Conservation (phyloP, 352 stramenopile genomes). For the Phytopythium ostracodes region DNA sequence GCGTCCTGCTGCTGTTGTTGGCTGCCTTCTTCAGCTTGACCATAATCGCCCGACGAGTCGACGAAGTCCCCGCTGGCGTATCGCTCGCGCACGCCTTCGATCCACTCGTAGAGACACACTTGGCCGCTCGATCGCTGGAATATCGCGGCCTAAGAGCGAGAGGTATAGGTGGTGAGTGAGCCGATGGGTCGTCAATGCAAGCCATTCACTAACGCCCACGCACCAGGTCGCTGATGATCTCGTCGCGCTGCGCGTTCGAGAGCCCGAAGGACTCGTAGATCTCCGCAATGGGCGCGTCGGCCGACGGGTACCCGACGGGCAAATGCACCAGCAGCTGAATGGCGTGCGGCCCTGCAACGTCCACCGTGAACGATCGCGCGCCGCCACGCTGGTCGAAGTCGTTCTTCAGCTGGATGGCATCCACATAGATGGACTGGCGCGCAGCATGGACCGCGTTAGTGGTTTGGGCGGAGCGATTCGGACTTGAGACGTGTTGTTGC, state of each 20-base stretch:
- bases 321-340: constrained; percentile 74
- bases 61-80: constrained; percentile 48
- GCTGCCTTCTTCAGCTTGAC: not conserved
- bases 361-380: constrained; percentile 53
- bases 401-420: constrained; percentile 51
- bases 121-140: constrained; percentile 71
- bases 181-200: not conserved
- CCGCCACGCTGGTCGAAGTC: constrained; percentile 37
- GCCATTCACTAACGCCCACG: not conserved
- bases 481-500: no score
- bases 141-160: constrained; percentile 32
- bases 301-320: constrained; percentile 63
- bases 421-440: constrained; percentile 71
- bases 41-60: not conserved
- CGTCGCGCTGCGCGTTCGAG: constrained; percentile 57
- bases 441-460: no score
- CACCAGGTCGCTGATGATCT: constrained; percentile 65
- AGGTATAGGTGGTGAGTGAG: not conserved
- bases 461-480: no score
- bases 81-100: constrained; percentile 74
- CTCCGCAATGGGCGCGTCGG: constrained; percentile 64
- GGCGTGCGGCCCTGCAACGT: constrained; percentile 51
- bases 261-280: constrained; percentile 83
- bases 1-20: constrained; percentile 13
- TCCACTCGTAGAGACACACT: constrained; percentile 87